A percentile compares a stretch with the other conserved stretches of the same genome.
phyloP scores from a whole-genome alignment of 257 asterid species.

The Penstemon barbatus region DNA sequence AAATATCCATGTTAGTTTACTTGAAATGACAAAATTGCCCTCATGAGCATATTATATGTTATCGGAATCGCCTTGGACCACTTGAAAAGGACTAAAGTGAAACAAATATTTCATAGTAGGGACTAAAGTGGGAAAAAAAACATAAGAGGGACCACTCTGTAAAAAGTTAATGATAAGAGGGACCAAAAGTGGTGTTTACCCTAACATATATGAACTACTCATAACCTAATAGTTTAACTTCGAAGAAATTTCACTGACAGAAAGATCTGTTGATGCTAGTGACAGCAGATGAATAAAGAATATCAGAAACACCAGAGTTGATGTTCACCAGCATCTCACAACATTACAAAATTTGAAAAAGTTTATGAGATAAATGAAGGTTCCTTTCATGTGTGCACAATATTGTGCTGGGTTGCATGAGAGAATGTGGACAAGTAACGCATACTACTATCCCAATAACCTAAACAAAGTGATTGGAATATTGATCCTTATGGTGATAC shows the following conservation, averaged over 20 bases:
- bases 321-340: slow-evolving; percentile 1
- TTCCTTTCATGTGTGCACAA: neutral
- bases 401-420: neutral
- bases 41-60: no score
- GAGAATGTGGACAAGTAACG: no score
- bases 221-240: neutral
- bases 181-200: no score
- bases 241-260: neutral
- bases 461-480: neutral
- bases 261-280: slow-evolving; percentile 1
- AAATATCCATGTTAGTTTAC: no score
- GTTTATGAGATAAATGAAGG: neutral
- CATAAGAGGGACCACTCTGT: no score
- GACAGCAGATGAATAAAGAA: neutral
- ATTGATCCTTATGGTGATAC: neutral
- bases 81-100: no score
- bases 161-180: no score
- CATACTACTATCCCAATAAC: neutral
- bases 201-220: slow-evolving; percentile 8
- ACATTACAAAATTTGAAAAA: neutral
- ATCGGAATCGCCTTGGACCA: no score
- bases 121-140: no score
- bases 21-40: no score
- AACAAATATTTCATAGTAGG: no score
- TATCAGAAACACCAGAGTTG: neutral